Base-by-base conservation (phyloP, 768 basidiomycete species). In the Suillus variegatus region DNA sequence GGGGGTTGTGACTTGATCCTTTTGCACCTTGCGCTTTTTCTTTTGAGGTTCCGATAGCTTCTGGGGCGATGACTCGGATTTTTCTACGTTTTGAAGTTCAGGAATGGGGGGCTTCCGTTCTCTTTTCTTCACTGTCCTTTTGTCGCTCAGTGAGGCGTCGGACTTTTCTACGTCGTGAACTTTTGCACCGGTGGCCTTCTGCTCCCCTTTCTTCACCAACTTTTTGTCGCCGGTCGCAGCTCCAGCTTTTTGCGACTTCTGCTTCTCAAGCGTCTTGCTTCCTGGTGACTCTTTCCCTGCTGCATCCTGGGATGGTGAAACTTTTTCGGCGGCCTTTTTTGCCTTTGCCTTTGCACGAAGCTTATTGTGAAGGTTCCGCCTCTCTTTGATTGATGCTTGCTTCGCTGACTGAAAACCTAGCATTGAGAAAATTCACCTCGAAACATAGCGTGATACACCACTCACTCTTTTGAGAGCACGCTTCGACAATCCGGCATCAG, bases 401-500 rank as follows among this genome's bases (percentile, higher is more conserved):
- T 83, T 84, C 10, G 78, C 82, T 79, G 82, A 82, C 86, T 88
- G 68, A 43, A 47, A 58, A 65, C 6, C 1, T 8, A 18, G 16
- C 9, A 18, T 60, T 60, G 6, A 43, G 25, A 60, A 41, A 60
- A 1, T 12, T 3, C 6, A 18, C 40, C 10, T 10, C 43, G 36
- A 14, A n/a, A 55, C 6, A 62, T 18, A 62, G 1, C 35, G 18
- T n/a, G 18, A 56, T 46, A 65, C 4, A 52, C 14, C n/a, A 71
- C 82, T 28, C 70, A 89, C 91, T 76, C 86, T 83, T 75, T 89
- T 91, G 66, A 84, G 76, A 4, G 84, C 84, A 58, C 90, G 84
- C 69, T 86, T 91, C 2, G 90, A 92, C 67, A 75, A 49, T 67
- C 73, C 41, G 66, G 72, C 65, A 35, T 61, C 64, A 22, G 25